Evolutionary conservation across 108 stramenopile genomes (phyloP).

Genomic region (Aurantiochytrium sp.): DNA sequence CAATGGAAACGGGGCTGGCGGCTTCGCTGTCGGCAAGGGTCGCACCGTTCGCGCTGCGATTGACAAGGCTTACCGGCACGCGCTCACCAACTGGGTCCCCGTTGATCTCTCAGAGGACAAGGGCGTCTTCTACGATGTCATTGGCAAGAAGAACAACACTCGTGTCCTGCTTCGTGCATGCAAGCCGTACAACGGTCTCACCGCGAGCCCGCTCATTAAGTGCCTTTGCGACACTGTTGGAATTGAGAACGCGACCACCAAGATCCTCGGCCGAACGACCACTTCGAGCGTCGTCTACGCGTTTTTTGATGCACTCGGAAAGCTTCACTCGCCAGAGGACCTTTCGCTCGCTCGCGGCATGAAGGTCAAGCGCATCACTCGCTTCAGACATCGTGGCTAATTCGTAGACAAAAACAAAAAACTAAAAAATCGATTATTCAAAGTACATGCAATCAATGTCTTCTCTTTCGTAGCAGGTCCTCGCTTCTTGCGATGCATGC

Average conservation of each 20-base stretch:
- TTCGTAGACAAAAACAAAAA: no score
- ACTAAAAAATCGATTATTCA: no score
- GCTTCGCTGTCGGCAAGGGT: slow-evolving; percentile 88
- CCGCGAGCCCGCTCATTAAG: slow-evolving; percentile 59
- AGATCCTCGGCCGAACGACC: slow-evolving; percentile 73
- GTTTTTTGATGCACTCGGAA: slow-evolving; percentile 80
- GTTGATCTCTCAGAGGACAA: slow-evolving; percentile 69
- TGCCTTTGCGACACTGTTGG: slow-evolving; percentile 72
- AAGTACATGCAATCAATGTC: no score
- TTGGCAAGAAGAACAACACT: slow-evolving; percentile 80
- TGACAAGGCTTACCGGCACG: slow-evolving; percentile 60
- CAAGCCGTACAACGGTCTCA: slow-evolving; percentile 59
- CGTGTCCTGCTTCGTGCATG: slow-evolving; percentile 59
- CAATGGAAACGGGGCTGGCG: slow-evolving; percentile 81
- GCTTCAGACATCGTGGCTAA: neutral
- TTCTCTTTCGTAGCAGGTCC: no score
- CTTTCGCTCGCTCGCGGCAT: slow-evolving; percentile 76
- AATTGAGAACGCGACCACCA: slow-evolving; percentile 66
- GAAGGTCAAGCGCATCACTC: slow-evolving; percentile 7
- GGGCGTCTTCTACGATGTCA: slow-evolving; percentile 64
- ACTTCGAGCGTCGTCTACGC: slow-evolving; percentile 73
- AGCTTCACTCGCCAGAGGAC: slow-evolving; percentile 75
- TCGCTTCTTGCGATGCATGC: no score
- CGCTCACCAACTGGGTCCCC: slow-evolving; percentile 75
- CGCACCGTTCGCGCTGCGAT: slow-evolving; percentile 69